These are phyloP conservation scores for Phytophthora kernoviae DNA, from an alignment of 352 stramenopile species.

Conservation along the genomic window DNA sequence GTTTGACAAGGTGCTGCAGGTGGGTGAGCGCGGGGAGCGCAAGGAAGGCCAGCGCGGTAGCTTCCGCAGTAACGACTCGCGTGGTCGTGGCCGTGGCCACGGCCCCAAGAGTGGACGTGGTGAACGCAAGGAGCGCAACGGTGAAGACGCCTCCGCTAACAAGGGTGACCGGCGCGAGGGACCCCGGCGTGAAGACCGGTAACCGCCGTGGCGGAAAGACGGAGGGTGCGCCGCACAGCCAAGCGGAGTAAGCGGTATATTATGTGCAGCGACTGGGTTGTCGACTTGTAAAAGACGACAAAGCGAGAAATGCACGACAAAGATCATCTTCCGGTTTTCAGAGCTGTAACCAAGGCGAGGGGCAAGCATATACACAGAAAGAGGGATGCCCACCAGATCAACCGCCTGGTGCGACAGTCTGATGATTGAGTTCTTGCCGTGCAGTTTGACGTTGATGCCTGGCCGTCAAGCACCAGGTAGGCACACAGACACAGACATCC, in stretches of 20 bases:
- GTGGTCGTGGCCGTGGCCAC: slow-evolving; percentile 54
- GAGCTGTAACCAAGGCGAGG: slow-evolving; percentile 9
- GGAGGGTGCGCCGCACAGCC: slow-evolving; percentile 47
- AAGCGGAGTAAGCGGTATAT: slow-evolving; percentile 54
- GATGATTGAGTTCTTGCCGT: slow-evolving; percentile 15
- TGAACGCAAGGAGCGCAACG: slow-evolving; percentile 73
- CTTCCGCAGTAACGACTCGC: slow-evolving; percentile 55
- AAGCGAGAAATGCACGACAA: slow-evolving; percentile 7
- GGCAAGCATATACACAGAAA: slow-evolving; percentile 10
- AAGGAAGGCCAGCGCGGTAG: slow-evolving; percentile 69
- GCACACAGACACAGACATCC: slow-evolving; percentile 37
- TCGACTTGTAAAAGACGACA: slow-evolving; percentile 12
- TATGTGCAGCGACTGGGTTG: slow-evolving; percentile 24
- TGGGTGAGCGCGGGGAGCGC: slow-evolving; percentile 75
- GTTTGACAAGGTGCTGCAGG: slow-evolving; percentile 74
- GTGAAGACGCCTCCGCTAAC: slow-evolving; percentile 45
- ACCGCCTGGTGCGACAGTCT: slow-evolving; percentile 13
- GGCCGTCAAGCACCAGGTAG: slow-evolving; percentile 33
- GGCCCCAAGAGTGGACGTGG: slow-evolving; percentile 56
- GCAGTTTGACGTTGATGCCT: slow-evolving; percentile 7
- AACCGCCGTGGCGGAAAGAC: slow-evolving; percentile 70
- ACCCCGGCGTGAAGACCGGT: slow-evolving; percentile 62
- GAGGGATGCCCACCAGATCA: slow-evolving; percentile 7
- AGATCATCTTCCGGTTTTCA: slow-evolving; percentile 16
- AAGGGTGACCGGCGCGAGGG: slow-evolving; percentile 43